phyloP scores from a whole-genome alignment of 2,329 filamentous ascomycete genomes.

The Colletotrichum navitas region DNA sequence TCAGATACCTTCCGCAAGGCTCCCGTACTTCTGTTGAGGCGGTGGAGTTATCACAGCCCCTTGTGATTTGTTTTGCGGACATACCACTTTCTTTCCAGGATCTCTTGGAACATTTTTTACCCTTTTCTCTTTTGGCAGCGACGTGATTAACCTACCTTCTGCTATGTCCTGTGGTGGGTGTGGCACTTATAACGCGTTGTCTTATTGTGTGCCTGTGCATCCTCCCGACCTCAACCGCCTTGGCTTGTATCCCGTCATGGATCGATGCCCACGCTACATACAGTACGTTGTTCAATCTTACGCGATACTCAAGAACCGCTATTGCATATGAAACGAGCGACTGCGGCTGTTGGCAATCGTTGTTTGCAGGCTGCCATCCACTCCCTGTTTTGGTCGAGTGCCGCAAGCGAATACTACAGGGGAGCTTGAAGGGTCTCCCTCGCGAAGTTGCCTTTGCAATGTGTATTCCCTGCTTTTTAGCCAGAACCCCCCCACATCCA shows the following conservation, averaged over 20 bases:
- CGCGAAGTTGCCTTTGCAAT: neutral
- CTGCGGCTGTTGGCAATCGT: neutral
- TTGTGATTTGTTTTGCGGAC: neutral
- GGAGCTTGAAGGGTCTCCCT: neutral
- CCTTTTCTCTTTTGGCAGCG: too few species aligned
- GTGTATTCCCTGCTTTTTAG: neutral
- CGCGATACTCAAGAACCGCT: neutral
- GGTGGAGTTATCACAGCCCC: neutral
- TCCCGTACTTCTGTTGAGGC: neutral
- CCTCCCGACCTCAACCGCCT: too few species aligned
- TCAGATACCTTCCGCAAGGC: neutral
- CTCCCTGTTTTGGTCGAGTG: neutral
- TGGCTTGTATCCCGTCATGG: too few species aligned
- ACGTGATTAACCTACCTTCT: too few species aligned
- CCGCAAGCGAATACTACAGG: neutral
- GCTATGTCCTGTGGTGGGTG: too few species aligned
- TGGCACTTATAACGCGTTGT: too few species aligned
- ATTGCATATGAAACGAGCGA: slow-evolving; percentile 5
- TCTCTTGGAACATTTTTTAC: neutral
- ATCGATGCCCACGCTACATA: neutral
- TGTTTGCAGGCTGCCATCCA: neutral
- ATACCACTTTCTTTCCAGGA: neutral
- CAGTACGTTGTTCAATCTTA: neutral
- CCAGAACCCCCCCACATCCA: neutral
- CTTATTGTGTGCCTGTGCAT: too few species aligned